phyloP scores from a whole-genome alignment of 2,329 filamentous ascomycete species.

The Botrytis deweyae region DNA sequence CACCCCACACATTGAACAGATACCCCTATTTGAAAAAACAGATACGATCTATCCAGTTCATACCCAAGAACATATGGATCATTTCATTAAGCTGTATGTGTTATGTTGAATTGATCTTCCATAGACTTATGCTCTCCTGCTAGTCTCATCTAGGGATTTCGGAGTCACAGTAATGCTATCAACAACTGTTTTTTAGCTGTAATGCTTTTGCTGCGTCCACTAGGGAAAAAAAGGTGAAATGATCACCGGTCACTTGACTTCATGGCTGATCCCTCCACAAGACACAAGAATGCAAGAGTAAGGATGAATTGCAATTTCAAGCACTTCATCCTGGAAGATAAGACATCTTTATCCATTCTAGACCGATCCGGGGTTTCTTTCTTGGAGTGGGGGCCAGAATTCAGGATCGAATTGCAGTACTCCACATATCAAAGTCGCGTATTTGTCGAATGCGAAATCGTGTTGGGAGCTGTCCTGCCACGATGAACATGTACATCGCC shows the following conservation, averaged over 20 bases:
- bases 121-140: background rate
- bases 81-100: background rate
- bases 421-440: background rate
- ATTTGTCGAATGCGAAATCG: background rate
- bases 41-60: background rate
- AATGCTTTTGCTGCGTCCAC: background rate
- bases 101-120: background rate
- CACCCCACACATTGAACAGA: background rate
- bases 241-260: background rate
- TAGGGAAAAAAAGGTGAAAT: background rate
- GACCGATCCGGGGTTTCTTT: background rate
- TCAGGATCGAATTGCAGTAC: background rate
- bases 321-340: background rate
- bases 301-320: background rate
- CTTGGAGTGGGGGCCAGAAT: background rate
- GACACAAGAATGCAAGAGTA: background rate
- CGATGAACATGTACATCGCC: background rate
- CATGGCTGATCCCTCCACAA: background rate
- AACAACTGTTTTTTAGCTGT: no score
- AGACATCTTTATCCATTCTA: background rate
- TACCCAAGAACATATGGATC: background rate
- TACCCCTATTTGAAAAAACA: background rate
- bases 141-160: background rate
- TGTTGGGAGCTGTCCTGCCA: background rate
- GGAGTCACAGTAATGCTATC: background rate